phyloP scores from a whole-genome alignment of 1,284 basidiomycete genomes.

The Cutaneotrichosporon dermatis region DNA sequence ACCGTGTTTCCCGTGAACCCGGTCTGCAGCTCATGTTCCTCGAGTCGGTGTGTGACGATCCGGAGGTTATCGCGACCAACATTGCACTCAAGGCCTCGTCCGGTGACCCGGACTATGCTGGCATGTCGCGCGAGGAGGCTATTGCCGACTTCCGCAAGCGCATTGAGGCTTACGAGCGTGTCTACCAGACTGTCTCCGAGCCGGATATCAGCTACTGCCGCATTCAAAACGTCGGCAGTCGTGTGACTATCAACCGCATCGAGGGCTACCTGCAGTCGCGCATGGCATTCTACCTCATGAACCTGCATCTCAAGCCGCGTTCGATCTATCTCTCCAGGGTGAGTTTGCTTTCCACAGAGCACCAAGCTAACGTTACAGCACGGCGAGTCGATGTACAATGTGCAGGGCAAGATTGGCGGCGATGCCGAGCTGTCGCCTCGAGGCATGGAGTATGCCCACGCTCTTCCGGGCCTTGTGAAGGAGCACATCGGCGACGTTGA shows the following conservation, averaged over 20 bases:
- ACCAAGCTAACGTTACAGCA: slow-evolving; percentile 58
- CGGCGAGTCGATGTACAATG: slow-evolving; percentile 95
- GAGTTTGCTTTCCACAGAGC: slow-evolving; percentile 30
- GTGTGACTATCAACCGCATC: slow-evolving; percentile 77
- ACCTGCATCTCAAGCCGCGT: slow-evolving; percentile 91
- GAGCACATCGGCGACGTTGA: slow-evolving; percentile 73
- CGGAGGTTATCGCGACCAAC: slow-evolving; percentile 87
- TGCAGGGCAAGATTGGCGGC: slow-evolving; percentile 95
- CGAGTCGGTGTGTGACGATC: slow-evolving; percentile 91
- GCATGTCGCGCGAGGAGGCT: slow-evolving; percentile 78
- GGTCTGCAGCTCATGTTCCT: slow-evolving; percentile 89
- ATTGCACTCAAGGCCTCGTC: slow-evolving; percentile 92
- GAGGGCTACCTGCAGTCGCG: slow-evolving; percentile 92
- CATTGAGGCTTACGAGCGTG: slow-evolving; percentile 87
- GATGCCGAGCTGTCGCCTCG: slow-evolving; percentile 81
- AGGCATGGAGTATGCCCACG: slow-evolving; percentile 78
- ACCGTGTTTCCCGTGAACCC: slow-evolving; percentile 80
- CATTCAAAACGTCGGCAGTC: slow-evolving; percentile 81
- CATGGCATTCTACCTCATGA: slow-evolving; percentile 98
- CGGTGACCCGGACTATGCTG: slow-evolving; percentile 96
- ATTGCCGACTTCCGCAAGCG: slow-evolving; percentile 85
- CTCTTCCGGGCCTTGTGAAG: slow-evolving; percentile 80
- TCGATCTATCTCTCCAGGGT: slow-evolving; percentile 96
- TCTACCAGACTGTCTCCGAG: slow-evolving; percentile 93
- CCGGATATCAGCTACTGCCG: slow-evolving; percentile 78